Percentiles rank a stretch among this genome's conserved stretches.
Evolutionary conservation across 345 rosid species (phyloP).

Genomic region (Eucalyptus polyanthemos): DNA sequence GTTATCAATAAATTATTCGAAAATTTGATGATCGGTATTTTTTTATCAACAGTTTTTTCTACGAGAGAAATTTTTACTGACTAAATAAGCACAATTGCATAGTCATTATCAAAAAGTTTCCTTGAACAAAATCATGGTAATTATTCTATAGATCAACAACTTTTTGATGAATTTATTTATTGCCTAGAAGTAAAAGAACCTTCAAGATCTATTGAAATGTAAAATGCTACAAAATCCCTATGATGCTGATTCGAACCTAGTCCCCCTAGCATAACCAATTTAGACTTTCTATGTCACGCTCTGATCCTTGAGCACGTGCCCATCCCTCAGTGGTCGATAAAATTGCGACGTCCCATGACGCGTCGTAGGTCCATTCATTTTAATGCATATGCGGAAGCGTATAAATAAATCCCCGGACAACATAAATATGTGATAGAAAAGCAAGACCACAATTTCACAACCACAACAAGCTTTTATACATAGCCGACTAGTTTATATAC

Average conservation of each 20-base stretch:
- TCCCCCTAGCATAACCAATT: not conserved
- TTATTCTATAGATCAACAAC: not conserved
- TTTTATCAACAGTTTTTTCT: not conserved
- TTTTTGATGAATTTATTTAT: not conserved
- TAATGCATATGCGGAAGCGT: too few relatives aligned
- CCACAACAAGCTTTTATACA: too few relatives aligned
- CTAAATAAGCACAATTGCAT: not conserved
- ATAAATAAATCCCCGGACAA: too few relatives aligned
- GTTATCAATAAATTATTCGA: not conserved
- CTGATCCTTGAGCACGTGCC: too few relatives aligned
- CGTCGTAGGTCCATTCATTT: too few relatives aligned
- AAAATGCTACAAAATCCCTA: not conserved
- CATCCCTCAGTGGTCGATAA: too few relatives aligned
- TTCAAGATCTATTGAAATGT: not conserved
- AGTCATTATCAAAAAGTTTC: too few relatives aligned
- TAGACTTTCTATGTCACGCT: too few relatives aligned
- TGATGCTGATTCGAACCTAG: accelerated
- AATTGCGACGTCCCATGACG: too few relatives aligned
- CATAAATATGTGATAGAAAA: too few relatives aligned
- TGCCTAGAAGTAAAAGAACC: not conserved
- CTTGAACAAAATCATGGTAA: not conserved
- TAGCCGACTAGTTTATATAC: too few relatives aligned
- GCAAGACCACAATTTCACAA: too few relatives aligned
- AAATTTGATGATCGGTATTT: not conserved
- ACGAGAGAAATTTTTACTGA: not conserved